Evolutionary conservation across 192 early-diverging fungal species (phyloP), one percentile per base, ranked within the genome.

Genomic region (Coemansia biformis): DNA sequence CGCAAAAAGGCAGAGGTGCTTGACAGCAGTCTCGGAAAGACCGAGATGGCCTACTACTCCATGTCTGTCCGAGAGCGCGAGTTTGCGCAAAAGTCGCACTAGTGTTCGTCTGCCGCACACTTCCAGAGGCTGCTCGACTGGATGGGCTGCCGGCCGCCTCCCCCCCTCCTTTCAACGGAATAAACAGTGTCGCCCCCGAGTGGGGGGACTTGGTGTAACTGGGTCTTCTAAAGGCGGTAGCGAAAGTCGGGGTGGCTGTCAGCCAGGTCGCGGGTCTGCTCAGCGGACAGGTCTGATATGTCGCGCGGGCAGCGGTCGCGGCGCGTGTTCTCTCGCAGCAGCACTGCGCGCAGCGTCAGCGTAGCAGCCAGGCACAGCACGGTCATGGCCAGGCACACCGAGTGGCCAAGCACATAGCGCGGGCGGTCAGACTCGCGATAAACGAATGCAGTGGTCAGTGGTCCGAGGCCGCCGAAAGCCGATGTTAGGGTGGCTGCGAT

Each of bases 11-110:
- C 56, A 17, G 33, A 32, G 0, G 62, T 76, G 2, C 50, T 76
- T 8, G 54, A 70, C 15, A 61, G 63, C 39, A 70, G 74, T n/a
- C 51, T 76, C n/a, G 55, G 51, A 15, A 76, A 76, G 40, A 62
- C 56, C 22, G 74, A 76, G 23, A 44, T 54, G 16, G 59, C 69
- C 0, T 73, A 57, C 38, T 73, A 73, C 26, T 73, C 69, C 6
- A 66, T 66, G 69, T 56, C 58, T 0, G 57, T 73, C 23, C 54
- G 63, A 13, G 55, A 67, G 13, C 48, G 38, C 38, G 64, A 75
- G 48, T 54, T 63, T 30, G 8, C 5, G 7, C 29, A 5, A 28
- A 7, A 3, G 7, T 5, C 3, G 26, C 26, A 28, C 4, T 7
- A 28, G 26, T n/a, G n/a, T n/a, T 28, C 26, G 4, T 3, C 26